These are phyloP conservation scores for Pelomyxa schiedti DNA, from an alignment of 78 protist genomes.

Conservation along the genomic window DNA sequence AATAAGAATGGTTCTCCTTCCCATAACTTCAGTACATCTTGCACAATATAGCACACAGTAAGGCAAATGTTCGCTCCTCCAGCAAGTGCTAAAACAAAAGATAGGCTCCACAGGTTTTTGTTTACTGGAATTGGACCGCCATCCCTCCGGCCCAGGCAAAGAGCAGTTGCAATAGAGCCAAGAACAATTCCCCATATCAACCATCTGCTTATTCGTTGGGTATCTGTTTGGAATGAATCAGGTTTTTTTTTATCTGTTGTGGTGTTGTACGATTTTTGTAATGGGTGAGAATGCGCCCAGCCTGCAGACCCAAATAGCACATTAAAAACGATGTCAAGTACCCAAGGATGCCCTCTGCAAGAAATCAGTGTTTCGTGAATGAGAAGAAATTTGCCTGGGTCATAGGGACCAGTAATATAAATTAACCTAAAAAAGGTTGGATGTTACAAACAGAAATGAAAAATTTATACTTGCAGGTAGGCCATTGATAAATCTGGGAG, in stretches of 20 bases:
- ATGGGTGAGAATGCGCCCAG: conserved; percentile 11
- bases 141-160: conserved; percentile 24
- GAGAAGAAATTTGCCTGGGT: too few relatives aligned
- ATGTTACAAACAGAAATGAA: neutral
- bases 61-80: conserved; percentile 36
- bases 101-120: conserved; percentile 62
- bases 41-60: conserved; percentile 1
- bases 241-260: neutral
- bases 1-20: conserved; percentile 52
- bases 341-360: conserved; percentile 61
- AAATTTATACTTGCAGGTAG: too few relatives aligned
- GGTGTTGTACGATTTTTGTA: neutral
- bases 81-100: conserved; percentile 35
- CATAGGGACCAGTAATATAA: conserved; percentile 37
- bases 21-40: conserved; percentile 46
- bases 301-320: conserved; percentile 52
- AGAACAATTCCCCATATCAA: conserved; percentile 9
- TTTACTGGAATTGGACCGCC: conserved; percentile 54
- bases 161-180: conserved; percentile 34
- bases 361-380: too few relatives aligned
- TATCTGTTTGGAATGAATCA: neutral
- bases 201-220: conserved; percentile 38
- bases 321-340: conserved; percentile 47
- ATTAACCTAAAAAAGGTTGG: conserved; percentile 22
- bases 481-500: too few relatives aligned